Percentiles rank a stretch among this genome's conserved stretches.
phyloP scores from a whole-genome alignment of 345 rosid species.

The Populus euphratica region DNA sequence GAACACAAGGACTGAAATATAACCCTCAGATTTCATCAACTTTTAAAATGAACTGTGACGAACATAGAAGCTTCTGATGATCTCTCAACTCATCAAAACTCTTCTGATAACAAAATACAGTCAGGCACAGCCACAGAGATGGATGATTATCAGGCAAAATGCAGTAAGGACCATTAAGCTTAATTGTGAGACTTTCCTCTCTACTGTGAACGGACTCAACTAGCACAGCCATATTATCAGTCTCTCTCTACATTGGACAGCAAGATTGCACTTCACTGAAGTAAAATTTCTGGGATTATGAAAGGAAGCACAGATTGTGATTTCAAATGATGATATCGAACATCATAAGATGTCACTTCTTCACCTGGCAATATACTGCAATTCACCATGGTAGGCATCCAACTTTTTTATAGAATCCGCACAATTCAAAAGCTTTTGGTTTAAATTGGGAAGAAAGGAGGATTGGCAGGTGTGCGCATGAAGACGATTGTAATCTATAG shows the following conservation, averaged over 20 bases:
- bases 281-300: not conserved
- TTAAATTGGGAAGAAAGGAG: not conserved
- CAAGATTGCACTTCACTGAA: not conserved
- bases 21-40: not conserved
- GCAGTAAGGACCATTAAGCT: not conserved
- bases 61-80: not conserved
- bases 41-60: not conserved
- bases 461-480: not conserved
- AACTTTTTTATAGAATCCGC: not conserved
- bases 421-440: not conserved
- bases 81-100: not conserved
- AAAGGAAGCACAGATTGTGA: not conserved
- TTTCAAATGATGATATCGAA: not conserved
- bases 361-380: not conserved
- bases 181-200: not conserved
- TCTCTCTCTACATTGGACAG: not conserved
- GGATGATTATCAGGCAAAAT: not conserved
- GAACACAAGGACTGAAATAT: not conserved
- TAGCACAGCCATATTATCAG: not conserved
- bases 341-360: not conserved
- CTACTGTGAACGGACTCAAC: not conserved
- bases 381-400: not conserved
- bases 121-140: not conserved
- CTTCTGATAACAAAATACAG: not conserved
- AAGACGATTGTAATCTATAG: too few relatives aligned